Evolutionary conservation across 169 alveolate genomes (phyloP), one percentile per base, ranked within the genome.

Genomic region (Perkinsus olseni): DNA sequence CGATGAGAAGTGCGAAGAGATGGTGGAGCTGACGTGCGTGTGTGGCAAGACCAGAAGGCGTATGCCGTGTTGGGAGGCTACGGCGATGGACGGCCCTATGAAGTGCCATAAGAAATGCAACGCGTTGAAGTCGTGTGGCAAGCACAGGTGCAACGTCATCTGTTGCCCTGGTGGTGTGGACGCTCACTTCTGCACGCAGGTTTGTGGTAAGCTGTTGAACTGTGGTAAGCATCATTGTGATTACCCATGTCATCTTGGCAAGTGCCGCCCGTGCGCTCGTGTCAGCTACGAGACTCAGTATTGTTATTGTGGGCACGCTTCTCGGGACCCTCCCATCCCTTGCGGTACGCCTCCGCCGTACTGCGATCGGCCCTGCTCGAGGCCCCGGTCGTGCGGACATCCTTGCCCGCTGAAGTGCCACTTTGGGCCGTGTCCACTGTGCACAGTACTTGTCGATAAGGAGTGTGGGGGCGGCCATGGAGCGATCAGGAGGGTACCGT

Each of bases 181-280:
- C 48, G 93, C 92, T 39, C 99, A 97, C 94, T 92, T 96, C 93
- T 97, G 99, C 92, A 74, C 96, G 45, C 95, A 95, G 82, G 94
- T 95, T n/a, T 97, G 99, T 94, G 95, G 95, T 31, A 97, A 97
- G 91, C 93, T 94, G 0, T 93, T 97, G 48, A 62, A 93, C 91
- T 97, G 99, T 92, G 97, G 98, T 21, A 95, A 95, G 74, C 99
- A 97, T 92, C 95, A 94, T 40, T 97, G 99, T 93, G 95, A 95
- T 91, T 92, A 94, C 40, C 97, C 96, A 94, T 97, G 99, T 92
- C 99, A 97, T 92, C 92, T 96, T 74, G 98, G 98, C 36, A 93
- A 93, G 51, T 97, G 99, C 92, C 91, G 96, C 82, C 97, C 98
- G 20, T 97, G 99, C 92, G 96, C 96, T 38, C 96, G 95, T 37